Conservation (phyloP, 1,284 basidiomycete species). For the Rhizoctonia solani region DNA sequence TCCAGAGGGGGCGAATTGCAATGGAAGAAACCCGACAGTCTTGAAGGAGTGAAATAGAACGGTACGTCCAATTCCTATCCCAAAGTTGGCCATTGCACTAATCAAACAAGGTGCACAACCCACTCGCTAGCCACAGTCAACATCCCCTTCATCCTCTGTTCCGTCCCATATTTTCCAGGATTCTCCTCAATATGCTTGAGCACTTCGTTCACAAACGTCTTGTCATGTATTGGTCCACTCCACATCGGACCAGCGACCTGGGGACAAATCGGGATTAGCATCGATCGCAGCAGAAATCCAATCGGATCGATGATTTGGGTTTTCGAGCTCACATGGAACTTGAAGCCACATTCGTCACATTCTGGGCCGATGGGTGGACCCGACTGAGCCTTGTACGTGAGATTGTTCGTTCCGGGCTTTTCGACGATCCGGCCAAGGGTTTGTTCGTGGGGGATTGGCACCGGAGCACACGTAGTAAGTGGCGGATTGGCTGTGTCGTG, state of each 20-base stretch:
- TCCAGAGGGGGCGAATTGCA: slow-evolving; percentile 76
- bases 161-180: slow-evolving; percentile 73
- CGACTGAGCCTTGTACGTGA: slow-evolving; percentile 69
- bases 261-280: no score
- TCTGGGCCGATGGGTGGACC: slow-evolving; percentile 68
- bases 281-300: no score
- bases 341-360: slow-evolving; percentile 83
- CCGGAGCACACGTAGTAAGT: slow-evolving; percentile 78
- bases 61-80: slow-evolving; percentile 74
- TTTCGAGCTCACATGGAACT: slow-evolving; percentile 71
- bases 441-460: slow-evolving; percentile 84
- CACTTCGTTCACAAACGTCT: slow-evolving; percentile 72
- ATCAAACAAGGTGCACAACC: slow-evolving; percentile 40
- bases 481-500: slow-evolving; percentile 83
- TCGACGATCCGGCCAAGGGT: slow-evolving; percentile 73
- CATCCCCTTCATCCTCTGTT: slow-evolving; percentile 92
- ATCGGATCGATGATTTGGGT: no score
- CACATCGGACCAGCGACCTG: slow-evolving; percentile 95
- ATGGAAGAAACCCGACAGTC: slow-evolving; percentile 81
- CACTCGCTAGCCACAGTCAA: slow-evolving; percentile 87
- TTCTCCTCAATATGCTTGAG: slow-evolving; percentile 73
- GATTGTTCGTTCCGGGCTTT: slow-evolving; percentile 59
- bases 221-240: slow-evolving; percentile 86
- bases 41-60: slow-evolving; percentile 92
- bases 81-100: not conserved